Conservation (phyloP, 169 alveolate species). For the Blepharisma undulans region DNA sequence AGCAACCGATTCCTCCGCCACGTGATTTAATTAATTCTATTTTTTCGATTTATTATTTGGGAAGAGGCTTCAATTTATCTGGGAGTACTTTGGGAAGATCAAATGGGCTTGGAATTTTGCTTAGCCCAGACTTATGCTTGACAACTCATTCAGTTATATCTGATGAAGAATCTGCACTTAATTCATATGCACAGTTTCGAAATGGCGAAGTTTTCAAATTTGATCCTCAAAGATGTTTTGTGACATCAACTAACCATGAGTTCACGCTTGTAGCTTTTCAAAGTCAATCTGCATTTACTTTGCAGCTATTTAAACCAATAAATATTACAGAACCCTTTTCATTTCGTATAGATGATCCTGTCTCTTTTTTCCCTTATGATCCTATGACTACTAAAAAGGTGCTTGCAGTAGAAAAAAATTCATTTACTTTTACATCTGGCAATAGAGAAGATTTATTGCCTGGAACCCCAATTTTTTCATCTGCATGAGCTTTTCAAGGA, state of each 20-base stretch:
- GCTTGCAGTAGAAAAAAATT: not conserved
- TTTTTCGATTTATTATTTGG: conserved; percentile 22
- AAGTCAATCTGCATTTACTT: not conserved
- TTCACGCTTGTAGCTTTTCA: conserved; percentile 37
- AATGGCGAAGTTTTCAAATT: conserved; percentile 38
- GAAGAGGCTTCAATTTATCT: not conserved
- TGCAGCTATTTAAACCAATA: not conserved
- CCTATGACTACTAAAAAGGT: not conserved
- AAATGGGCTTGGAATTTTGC: conserved; percentile 25
- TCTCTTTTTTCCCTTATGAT: not conserved
- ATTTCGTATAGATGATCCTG: not conserved
- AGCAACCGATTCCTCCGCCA: conserved; percentile 7
- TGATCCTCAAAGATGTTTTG: conserved; percentile 28
- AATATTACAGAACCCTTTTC: conserved; percentile 13
- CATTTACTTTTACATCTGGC: conserved; percentile 29
- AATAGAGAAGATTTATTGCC: conserved; percentile 8
- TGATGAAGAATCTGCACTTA: not conserved
- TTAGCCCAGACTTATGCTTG: not conserved
- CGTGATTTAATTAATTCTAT: not conserved
- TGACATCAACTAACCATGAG: not conserved
- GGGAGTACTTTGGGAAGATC: conserved; percentile 15
- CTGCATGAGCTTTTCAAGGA: conserved; percentile 9
- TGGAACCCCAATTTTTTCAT: conserved; percentile 32
- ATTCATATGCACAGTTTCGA: conserved; percentile 10
- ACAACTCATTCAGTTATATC: conserved; percentile 28